phyloP scores from a whole-genome alignment of 768 basidiomycete species.

The Russula lepida region DNA sequence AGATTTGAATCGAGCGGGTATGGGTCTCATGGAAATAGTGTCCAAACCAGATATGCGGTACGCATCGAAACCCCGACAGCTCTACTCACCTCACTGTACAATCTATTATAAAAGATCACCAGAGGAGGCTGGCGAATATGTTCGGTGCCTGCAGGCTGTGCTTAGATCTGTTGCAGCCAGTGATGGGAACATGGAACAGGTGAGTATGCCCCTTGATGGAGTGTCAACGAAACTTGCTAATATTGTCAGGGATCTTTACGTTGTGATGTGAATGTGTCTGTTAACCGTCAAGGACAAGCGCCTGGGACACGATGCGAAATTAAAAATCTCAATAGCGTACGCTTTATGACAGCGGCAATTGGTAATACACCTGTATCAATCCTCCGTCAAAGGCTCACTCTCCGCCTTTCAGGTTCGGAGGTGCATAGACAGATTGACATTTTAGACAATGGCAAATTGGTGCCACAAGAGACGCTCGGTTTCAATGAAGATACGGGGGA shows the following conservation, averaged over 20 bases:
- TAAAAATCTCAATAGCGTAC: slow-evolving; percentile 92
- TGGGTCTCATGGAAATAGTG: slow-evolving; percentile 91
- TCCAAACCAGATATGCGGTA: slow-evolving; percentile 83
- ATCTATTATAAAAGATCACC: slow-evolving; percentile 42
- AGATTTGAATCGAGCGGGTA: slow-evolving; percentile 87
- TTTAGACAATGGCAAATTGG: slow-evolving; percentile 33
- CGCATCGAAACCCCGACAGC: background rate
- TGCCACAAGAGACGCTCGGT: slow-evolving; percentile 84
- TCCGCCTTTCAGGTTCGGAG: slow-evolving; percentile 55
- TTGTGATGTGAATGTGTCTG: slow-evolving; percentile 93
- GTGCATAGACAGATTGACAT: slow-evolving; percentile 67
- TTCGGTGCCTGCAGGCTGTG: slow-evolving; percentile 70
- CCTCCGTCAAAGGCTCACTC: background rate
- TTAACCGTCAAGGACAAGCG: slow-evolving; percentile 55
- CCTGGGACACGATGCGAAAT: slow-evolving; percentile 88
- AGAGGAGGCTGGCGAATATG: slow-evolving; percentile 85
- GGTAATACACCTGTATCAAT: slow-evolving; percentile 34
- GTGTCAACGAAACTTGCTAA: background rate
- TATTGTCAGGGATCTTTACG: slow-evolving; percentile 74
- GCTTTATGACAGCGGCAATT: slow-evolving; percentile 78
- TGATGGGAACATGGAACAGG: slow-evolving; percentile 97
- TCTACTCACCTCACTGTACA: background rate
- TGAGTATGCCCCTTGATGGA: slow-evolving; percentile 27
- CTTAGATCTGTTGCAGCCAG: slow-evolving; percentile 79
- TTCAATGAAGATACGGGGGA: slow-evolving; percentile 76